These are phyloP conservation scores for Ustilago curta DNA, from an alignment of 1,284 basidiomycete species.

Conservation along the genomic window DNA sequence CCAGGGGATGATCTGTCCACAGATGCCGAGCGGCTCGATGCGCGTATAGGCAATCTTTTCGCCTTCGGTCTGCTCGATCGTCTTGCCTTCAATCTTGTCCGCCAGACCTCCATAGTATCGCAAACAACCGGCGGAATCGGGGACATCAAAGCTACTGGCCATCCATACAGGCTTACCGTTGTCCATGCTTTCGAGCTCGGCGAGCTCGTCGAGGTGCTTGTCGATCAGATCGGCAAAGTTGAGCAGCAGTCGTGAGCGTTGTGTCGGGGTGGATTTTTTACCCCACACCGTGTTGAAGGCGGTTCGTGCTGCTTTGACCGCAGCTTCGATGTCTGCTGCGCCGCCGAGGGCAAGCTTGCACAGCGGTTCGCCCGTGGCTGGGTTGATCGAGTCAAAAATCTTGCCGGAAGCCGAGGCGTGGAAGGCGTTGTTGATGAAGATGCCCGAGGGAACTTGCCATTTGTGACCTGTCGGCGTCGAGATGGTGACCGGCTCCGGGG, in stretches of 20 bases:
- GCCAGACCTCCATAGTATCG: constrained; percentile 76
- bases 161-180: constrained; percentile 82
- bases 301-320: constrained; percentile 55
- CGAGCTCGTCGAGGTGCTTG: constrained; percentile 77
- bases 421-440: constrained; percentile 62
- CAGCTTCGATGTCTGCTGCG: constrained; percentile 57
- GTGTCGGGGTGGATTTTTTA: constrained; percentile 30
- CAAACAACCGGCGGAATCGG: constrained; percentile 74
- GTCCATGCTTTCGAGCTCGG: constrained; percentile 73
- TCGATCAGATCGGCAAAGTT: constrained; percentile 83
- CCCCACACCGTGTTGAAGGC: constrained; percentile 56
- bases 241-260: constrained; percentile 75
- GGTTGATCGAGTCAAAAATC: constrained; percentile 57
- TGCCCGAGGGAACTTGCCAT: constrained; percentile 48
- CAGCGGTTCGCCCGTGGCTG: constrained; percentile 55
- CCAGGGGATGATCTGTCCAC: constrained; percentile 59
- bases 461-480: constrained; percentile 59
- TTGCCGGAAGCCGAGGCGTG: constrained; percentile 49
- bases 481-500: constrained; percentile 52
- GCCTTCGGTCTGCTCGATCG: constrained; percentile 80
- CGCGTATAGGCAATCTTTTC: constrained; percentile 76
- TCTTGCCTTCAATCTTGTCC: constrained; percentile 86
- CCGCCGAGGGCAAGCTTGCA: constrained; percentile 46
- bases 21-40: constrained; percentile 94
- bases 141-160: constrained; percentile 77